These are phyloP conservation scores for Coniochaeta ligniaria DNA, from an alignment of 2,329 filamentous ascomycete species.

Conservation along the genomic window DNA sequence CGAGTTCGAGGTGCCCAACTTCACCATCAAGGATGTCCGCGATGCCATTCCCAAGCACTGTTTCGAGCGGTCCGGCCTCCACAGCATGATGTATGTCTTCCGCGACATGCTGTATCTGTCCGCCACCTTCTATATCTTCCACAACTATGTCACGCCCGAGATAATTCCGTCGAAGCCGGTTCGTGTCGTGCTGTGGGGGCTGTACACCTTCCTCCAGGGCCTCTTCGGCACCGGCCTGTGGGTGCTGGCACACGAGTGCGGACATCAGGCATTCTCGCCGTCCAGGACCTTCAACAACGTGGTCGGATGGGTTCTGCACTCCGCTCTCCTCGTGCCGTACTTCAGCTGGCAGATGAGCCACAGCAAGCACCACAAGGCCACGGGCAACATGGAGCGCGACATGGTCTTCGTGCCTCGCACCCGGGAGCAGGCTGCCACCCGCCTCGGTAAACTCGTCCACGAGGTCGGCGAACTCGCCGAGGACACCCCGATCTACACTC, in stretches of 20 bases:
- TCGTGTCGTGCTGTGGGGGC: slow-evolving; percentile 56
- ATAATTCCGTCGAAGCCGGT: slow-evolving; percentile 62
- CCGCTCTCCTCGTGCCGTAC: slow-evolving; percentile 63
- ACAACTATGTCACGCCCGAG: slow-evolving; percentile 85
- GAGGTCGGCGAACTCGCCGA: slow-evolving; percentile 86
- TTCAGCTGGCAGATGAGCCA: slow-evolving; percentile 99
- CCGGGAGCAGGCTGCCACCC: slow-evolving; percentile 69
- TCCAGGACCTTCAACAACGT: slow-evolving; percentile 84
- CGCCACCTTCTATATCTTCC: slow-evolving; percentile 76
- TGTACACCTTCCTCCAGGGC: slow-evolving; percentile 77
- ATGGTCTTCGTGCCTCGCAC: slow-evolving; percentile 99
- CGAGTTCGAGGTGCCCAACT: slow-evolving; percentile 87
- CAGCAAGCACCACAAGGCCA: slow-evolving; percentile 99
- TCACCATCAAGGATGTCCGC: slow-evolving; percentile 94
- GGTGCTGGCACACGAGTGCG: slow-evolving; percentile 97
- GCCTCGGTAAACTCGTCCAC: slow-evolving; percentile 66
- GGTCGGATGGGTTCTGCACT: slow-evolving; percentile 73
- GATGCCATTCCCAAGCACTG: slow-evolving; percentile 98
- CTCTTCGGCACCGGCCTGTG: slow-evolving; percentile 90
- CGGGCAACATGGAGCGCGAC: slow-evolving; percentile 92
- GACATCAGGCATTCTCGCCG: slow-evolving; percentile 93
- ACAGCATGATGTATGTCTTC: slow-evolving; percentile 73
- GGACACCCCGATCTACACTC: slow-evolving; percentile 84
- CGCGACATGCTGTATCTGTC: slow-evolving; percentile 70
- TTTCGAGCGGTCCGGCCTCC: slow-evolving; percentile 76